Base-by-base conservation (phyloP, 2,329 filamentous ascomycete species). In the Fusarium solani-melongenae region DNA sequence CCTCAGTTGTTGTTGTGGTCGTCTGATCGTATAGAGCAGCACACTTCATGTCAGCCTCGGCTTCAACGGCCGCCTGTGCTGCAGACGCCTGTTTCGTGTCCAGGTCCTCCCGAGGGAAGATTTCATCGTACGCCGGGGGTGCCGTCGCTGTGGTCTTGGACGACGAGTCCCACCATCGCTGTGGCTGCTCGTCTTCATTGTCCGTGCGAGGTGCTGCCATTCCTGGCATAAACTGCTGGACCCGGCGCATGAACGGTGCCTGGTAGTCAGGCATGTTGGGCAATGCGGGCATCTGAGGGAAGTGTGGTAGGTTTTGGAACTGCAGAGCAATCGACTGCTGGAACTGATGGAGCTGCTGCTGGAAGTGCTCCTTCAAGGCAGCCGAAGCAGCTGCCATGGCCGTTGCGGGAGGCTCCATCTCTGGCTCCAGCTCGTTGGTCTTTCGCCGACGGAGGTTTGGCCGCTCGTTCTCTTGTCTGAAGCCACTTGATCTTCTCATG, bases 121-220 rank as follows among this genome's bases (percentile, higher is more conserved):
- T 89, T 56, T 95, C 94, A 62, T 95, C 91, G 73, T 96, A 96
- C 0, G 94, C 89, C 11, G 94, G 94, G 10, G 93, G 93, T 34
- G 86, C 84, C 11, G 89, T 82, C 41, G 83, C 83, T 22, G 82
- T 84, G 17, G 84, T 82, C 76, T 87, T 85, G 39, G 86, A 83
- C 10, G 90, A 90, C 51, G 92, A 87, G 31, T 92, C 83, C 89
- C 91, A 93, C 92, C 92, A 93, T 68, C 88, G 87, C 11, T 72
- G 72, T 74, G 41, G 81, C 71, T 56, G 81, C 67, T 83, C 82
- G 17, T 78, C 82, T 6, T 86, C 82, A 3, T 87, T 85, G 22
- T 83, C 87, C 6, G 90, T 87, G 57, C 88, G 84, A 36, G 84
- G 80, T 27, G 83, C 84, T 61, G 85, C 84, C 77, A 91, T 89